phyloP scores from a whole-genome alignment of 2,329 filamentous ascomycete genomes.

The Lachnellula subtilissima region DNA sequence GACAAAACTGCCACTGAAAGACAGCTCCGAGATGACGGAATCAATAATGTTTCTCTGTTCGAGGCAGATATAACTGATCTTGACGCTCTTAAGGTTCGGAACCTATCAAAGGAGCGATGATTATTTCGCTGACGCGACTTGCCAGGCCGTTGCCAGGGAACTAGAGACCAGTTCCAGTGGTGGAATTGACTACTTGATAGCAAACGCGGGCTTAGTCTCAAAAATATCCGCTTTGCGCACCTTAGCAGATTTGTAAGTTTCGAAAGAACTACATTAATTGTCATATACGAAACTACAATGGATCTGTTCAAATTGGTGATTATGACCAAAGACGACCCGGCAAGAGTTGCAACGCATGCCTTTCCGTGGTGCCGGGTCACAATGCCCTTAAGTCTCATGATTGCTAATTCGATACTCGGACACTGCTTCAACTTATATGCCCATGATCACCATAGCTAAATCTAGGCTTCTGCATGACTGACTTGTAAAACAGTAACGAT shows the following conservation, averaged over 20 bases:
- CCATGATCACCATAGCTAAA: too few relatives aligned
- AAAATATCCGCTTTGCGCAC: conserved; percentile 13
- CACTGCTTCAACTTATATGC: too few relatives aligned
- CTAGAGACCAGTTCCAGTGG: conserved; percentile 4
- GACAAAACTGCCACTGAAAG: conserved; percentile 36
- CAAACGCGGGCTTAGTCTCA: conserved; percentile 26
- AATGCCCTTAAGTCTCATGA: too few relatives aligned
- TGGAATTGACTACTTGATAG: conserved; percentile 22
- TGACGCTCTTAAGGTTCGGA: background rate
- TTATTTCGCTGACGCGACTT: background rate
- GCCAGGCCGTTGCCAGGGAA: background rate
- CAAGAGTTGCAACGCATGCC: too few relatives aligned
- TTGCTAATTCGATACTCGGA: too few relatives aligned
- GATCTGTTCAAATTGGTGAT: too few relatives aligned
- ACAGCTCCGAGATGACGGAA: conserved; percentile 12
- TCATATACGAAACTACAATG: too few relatives aligned
- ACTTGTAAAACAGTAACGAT: background rate
- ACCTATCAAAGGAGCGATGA: background rate
- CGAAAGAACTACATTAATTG: conserved; percentile 13
- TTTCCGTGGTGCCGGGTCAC: too few relatives aligned
- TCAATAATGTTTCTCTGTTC: background rate
- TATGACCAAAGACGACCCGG: too few relatives aligned
- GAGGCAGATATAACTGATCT: background rate
- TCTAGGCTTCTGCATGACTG: background rate
- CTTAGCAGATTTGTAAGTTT: conserved; percentile 10